Percentiles rank a stretch among this genome's conserved stretches.
These are phyloP conservation scores for Anthoceros angustus DNA, from an alignment of 225 moss, liverwort and hornwort species.

Conservation along the genomic window DNA sequence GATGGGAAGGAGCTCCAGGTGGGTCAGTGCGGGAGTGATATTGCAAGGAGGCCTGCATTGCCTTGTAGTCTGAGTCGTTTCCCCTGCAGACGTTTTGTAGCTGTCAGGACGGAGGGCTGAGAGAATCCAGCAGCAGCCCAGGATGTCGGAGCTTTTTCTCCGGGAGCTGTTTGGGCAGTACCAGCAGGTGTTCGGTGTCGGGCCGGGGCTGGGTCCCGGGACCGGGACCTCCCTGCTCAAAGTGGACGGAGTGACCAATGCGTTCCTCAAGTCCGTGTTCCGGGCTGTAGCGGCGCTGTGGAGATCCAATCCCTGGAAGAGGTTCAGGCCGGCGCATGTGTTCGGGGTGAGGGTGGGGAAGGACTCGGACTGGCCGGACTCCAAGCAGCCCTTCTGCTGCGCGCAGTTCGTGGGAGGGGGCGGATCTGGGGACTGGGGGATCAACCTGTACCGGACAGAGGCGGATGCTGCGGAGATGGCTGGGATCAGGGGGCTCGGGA, in stretches of 20 bases:
- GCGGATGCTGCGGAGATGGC: constrained; percentile 25
- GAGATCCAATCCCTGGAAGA: constrained; percentile 44
- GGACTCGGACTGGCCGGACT: constrained; percentile 37
- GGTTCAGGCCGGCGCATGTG: constrained; percentile 25
- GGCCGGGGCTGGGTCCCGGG: constrained; percentile 35
- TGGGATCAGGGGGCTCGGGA: constrained; percentile 21
- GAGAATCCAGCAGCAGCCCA: no score
- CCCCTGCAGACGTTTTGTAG: no score
- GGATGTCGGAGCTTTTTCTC: constrained; percentile 1
- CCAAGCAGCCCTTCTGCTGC: constrained; percentile 29
- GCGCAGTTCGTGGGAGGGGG: constrained; percentile 31
- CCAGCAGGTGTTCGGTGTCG: constrained; percentile 44
- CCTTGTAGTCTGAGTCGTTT: no score
- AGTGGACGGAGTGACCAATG: constrained; percentile 34
- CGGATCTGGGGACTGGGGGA: constrained; percentile 23
- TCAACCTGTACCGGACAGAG: constrained; percentile 29
- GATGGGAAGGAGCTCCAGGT: no score
- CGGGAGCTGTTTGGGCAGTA: constrained; percentile 41
- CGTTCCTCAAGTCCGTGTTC: constrained; percentile 40
- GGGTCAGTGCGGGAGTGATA: no score
- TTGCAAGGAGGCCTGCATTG: no score
- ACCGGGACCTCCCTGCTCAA: constrained; percentile 32
- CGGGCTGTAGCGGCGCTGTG: constrained; percentile 31
- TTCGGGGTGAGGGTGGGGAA: constrained; percentile 44
- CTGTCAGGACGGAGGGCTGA: no score